Base-by-base conservation (phyloP, 306 rosid genomes). In the Abrus pulchellus region DNA sequence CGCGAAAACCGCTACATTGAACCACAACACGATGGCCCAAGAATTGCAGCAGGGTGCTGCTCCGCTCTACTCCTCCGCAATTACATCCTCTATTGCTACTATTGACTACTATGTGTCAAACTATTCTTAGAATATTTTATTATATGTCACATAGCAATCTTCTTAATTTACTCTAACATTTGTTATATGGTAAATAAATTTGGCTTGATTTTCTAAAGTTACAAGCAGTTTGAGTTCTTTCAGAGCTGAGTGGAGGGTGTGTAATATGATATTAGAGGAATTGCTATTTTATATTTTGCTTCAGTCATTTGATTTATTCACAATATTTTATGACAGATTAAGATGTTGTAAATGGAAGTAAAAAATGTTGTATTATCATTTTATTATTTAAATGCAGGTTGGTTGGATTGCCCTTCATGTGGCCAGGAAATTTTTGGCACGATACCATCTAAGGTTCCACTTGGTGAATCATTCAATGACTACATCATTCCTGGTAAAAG, bases 391-490 rank as follows among this genome's bases (percentile, higher is more conserved):
- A 82, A 27, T 79, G 85, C 90, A 95, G 99, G 99, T 81, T 95
- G 99, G 99, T 85, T 95, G 92, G 93, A 93, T 72, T 95, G 99
- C 82, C 97, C 98, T 34, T 72, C 98, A 29, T 74, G 20, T 88
- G 99, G 99, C 72, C 89, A 86, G 55, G 99, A 95, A 83, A 88
- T 93, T 73, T 86, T 20, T 86, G 74, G 85, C 86, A 89, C 93
- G 89, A 86, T 95, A 82, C 99, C 99, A 86, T 95, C 99, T 54
- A 95, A 95, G 92, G 99, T 91, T 89, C 99, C 99, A 57, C 90
- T 95, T 62, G 89, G 92, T 76, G 99, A 95, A 86, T 66, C 93
- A 13, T 95, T 85, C 78, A 91, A 91, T 90, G 98, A 93, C 67
- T 85, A 71, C 75, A 75, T 95, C 76, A 50, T 83, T 85, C 98